phyloP scores from a whole-genome alignment of 148 eudicot species.

The Vaccinium darrowii region DNA sequence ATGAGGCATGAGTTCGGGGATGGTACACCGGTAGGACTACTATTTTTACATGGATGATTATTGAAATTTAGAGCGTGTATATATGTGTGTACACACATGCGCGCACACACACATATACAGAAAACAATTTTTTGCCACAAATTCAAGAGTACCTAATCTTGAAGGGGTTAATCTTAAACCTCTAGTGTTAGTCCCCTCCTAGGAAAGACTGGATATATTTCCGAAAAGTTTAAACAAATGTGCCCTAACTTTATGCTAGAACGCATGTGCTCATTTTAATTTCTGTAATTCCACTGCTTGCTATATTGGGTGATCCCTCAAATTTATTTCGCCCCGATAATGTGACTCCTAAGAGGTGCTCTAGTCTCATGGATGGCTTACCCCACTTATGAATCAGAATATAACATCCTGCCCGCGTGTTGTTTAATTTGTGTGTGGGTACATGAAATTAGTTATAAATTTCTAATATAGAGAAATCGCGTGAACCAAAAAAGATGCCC shows the following conservation, averaged over 20 bases:
- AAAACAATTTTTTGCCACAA: no score
- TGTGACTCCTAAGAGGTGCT: not conserved
- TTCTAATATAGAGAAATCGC: not conserved
- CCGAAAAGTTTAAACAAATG: no score
- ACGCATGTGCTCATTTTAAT: not conserved
- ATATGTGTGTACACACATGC: no score
- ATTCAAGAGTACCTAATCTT: no score
- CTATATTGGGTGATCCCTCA: not conserved
- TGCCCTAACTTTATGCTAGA: not conserved
- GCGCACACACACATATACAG: no score
- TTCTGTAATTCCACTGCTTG: not conserved
- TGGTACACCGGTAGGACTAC: no score
- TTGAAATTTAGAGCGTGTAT: no score
- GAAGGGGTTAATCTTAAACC: no score
- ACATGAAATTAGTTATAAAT: not conserved
- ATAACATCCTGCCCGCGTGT: not conserved
- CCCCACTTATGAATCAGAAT: not conserved
- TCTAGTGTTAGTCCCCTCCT: no score
- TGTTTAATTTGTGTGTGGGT: not conserved
- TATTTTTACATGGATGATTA: no score
- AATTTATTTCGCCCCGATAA: not conserved
- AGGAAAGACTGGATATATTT: no score
- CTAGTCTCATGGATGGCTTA: not conserved
- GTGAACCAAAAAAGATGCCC: not conserved
- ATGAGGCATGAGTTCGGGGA: no score